Evolutionary conservation across 1,284 basidiomycete genomes (phyloP).

Genomic region (Pseudozyma sp.): DNA sequence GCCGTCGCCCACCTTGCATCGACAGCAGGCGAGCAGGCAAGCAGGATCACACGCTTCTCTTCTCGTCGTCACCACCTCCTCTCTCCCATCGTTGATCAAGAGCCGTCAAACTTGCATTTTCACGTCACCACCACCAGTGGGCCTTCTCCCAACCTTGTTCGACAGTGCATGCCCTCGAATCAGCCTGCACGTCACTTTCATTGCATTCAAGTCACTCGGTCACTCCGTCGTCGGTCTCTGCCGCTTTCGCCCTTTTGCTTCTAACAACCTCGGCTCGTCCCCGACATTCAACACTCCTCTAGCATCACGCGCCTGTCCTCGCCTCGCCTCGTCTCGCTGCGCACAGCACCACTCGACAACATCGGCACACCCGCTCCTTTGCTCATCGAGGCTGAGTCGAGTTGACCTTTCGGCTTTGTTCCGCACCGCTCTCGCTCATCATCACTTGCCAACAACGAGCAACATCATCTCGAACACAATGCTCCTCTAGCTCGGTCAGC

Average conservation of each 20-base stretch:
- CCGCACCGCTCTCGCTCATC: slow-evolving; percentile 4
- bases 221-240: neutral
- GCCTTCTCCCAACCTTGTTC: neutral
- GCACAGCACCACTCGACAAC: neutral
- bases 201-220: neutral
- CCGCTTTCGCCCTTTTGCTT: neutral
- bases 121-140: neutral
- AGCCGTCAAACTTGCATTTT: neutral
- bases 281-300: slow-evolving; percentile 5
- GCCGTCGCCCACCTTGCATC: slow-evolving; percentile 13
- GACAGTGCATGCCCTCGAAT: neutral
- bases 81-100: slow-evolving; percentile 1
- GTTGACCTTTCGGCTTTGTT: neutral
- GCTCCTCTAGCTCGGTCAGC: slow-evolving; percentile 16
- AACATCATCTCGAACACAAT: slow-evolving; percentile 21
- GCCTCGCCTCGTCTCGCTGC: neutral
- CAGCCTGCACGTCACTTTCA: slow-evolving; percentile 4
- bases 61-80: slow-evolving; percentile 7
- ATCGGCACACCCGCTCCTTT: slow-evolving; percentile 20
- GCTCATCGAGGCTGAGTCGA: slow-evolving; percentile 14
- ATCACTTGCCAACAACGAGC: slow-evolving; percentile 7
- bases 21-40: neutral
- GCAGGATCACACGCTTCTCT: slow-evolving; percentile 8
- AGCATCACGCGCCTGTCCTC: neutral
- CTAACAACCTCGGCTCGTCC: slow-evolving; percentile 17